Evolutionary conservation across 2,329 filamentous ascomycete species (phyloP), one percentile per base, ranked within the genome.

Genomic region (Ophiostoma fasciatum): DNA sequence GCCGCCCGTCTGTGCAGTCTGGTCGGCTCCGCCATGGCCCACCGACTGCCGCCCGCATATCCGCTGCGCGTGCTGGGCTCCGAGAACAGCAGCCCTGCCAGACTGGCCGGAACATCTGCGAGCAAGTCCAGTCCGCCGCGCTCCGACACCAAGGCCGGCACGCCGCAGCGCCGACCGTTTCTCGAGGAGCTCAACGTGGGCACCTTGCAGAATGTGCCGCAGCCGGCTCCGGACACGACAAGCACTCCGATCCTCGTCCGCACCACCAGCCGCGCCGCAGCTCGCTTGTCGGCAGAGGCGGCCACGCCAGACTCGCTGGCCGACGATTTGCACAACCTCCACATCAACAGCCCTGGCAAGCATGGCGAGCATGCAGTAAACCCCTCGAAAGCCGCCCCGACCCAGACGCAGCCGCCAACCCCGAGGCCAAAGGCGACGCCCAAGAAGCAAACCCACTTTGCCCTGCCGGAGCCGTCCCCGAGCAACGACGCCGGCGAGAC

Each of bases 291-390:
- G 10, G 14, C 13, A 19, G 9, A 21, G 12, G 15, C 15, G n/a
- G n/a, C 29, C 9, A 38, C 43, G 4, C 35, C 42, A 33, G 54
- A 58, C 12, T 49, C 50, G 12, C 44, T 60, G 23, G 47, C 54
- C 29, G 39, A 46, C n/a, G 46, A 53, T 18, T 46, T 59, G 10
- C 45, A 50, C 39, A 51, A 52, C 37, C 49, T 60, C 33, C 53
- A 54, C 39, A 44, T 54, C 22, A 22, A 45, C 39, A 47, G 35
- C 20, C 38, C 43, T 10, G 23, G 28, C 7, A 35, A 32, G 5
- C 18, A 35, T 21, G 28, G 19, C 33, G 30, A 21, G 18, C 10
- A 13, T 18, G 9, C 29, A 15, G 20, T 35, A 38, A 35, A 35
- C 13, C 18, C 27, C 23, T 11, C 20, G 4, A 21, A 19, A 19